Conservation (phyloP, 2,329 filamentous ascomycete species). For the Sporothrix variecibatus region DNA sequence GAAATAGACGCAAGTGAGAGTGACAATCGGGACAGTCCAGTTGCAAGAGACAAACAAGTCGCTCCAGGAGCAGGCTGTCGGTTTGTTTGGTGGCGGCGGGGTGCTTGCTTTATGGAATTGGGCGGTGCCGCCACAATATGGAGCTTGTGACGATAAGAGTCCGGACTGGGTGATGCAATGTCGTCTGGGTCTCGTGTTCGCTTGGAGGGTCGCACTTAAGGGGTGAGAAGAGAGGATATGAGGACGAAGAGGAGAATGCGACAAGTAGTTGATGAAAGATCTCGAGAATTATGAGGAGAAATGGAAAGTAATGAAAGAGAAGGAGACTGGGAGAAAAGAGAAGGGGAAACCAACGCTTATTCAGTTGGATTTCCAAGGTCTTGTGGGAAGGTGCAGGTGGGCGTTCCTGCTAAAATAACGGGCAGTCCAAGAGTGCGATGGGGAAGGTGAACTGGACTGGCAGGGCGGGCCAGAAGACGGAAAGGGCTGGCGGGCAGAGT, state of each 20-base stretch:
- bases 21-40: background rate
- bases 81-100: slow-evolving; percentile 7
- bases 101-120: slow-evolving; percentile 6
- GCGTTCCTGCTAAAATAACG: background rate
- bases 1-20: background rate
- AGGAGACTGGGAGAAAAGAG: background rate
- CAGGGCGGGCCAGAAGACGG: background rate
- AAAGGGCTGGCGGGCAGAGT: background rate
- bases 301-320: background rate
- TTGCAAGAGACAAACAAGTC: background rate
- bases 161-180: slow-evolving; percentile 12
- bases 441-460: background rate
- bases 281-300: background rate
- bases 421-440: slow-evolving; percentile 2
- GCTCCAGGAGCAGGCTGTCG: background rate
- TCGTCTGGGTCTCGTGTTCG: slow-evolving; percentile 15
- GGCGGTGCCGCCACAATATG: slow-evolving; percentile 1
- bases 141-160: slow-evolving; percentile 10
- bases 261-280: background rate
- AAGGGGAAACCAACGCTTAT: background rate
- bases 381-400: background rate
- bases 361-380: background rate
- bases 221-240: background rate
- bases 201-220: background rate
- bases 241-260: background rate